A percentile compares a stretch with the other conserved stretches of the same genome.
phyloP scores from a whole-genome alignment of 306 rosid genomes.

The Rosa rugosa region DNA sequence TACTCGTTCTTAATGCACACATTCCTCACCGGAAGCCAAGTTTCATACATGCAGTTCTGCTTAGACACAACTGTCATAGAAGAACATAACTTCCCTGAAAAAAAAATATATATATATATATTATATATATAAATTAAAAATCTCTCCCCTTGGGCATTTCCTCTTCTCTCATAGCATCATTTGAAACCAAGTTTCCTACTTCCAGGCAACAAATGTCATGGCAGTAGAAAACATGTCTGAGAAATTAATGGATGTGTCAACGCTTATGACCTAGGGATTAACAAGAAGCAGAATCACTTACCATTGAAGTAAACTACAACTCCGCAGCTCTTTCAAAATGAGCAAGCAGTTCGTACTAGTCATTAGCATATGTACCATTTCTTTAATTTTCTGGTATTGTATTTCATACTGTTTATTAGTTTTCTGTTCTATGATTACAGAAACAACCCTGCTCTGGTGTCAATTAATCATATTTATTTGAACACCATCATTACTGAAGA shows the following conservation, averaged over 20 bases:
- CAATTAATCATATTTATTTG: not conserved
- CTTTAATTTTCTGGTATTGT: not conserved
- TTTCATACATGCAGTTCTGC: not conserved
- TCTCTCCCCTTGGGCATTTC: not conserved
- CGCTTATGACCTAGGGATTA: not conserved
- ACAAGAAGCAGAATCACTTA: slow-evolving; percentile 1
- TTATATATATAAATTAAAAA: too few relatives aligned
- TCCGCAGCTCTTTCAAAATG: not conserved
- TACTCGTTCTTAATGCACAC: not conserved
- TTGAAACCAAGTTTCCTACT: not conserved
- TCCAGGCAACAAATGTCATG: slow-evolving; percentile 3
- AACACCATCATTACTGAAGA: not conserved
- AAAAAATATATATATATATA: not conserved
- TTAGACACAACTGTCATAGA: slow-evolving; percentile 9
- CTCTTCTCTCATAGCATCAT: not conserved
- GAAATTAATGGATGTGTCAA: not conserved
- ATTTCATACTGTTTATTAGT: not conserved
- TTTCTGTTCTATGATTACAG: not conserved
- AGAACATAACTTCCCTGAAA: not conserved
- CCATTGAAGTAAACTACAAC: not conserved
- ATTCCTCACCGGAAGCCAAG: not conserved
- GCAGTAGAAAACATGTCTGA: slow-evolving; percentile 1
- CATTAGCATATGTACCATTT: not conserved
- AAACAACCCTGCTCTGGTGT: not conserved
- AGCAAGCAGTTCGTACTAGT: not conserved